Base-by-base conservation (phyloP, 106 monocot genomes). In the Dioscorea dumetorum region DNA sequence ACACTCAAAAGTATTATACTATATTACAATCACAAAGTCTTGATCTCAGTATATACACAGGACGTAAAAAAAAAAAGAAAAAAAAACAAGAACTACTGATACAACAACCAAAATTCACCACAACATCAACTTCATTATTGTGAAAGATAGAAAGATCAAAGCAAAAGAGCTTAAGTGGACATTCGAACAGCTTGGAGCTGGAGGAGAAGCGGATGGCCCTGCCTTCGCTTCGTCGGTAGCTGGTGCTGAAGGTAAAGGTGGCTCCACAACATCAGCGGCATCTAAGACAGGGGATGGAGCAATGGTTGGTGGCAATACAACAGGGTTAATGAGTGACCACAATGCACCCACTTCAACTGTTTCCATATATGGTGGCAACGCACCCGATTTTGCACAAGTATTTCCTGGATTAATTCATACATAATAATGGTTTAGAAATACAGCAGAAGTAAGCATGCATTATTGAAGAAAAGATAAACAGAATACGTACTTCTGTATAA, bases 401-500 rank as follows among this genome's bases (percentile, higher is more conserved):
- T 78, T 88, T 61, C 73, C 90, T 94, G 80, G 24, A 15, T 41
- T 67, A 48, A 2, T 62, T 63, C 8, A 48, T 57, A 32, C 68
- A 68, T 14, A 67, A 28, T 1, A 28, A 6, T 15, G 76, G 81
- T 12, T 50, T 53, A 5, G 76, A 72, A 50, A 74, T 12, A 54
- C 18, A 13, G 15, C 19, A 54, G 1, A 54, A 54, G 13, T 2
- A 54, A 19, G 19, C 41, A 41, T 41, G 19, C 41, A 41, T 41
- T 41, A 13, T 3, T 5, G 54, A 54, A 54, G 54, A 54, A 28
- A 28, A 13, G 54, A 12, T 18, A 3, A 17, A 28, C 5, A 7
- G 33, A 31, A 17, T 28, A 60, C 83, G 48, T 78, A 90, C 94
- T 86, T 71, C 78, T 88, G 74, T 86, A 95, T 50, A 50, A 41